Conservation (phyloP, 202 grass and related monocot genomes). For the Bolboschoenoplectus hybrid region DNA sequence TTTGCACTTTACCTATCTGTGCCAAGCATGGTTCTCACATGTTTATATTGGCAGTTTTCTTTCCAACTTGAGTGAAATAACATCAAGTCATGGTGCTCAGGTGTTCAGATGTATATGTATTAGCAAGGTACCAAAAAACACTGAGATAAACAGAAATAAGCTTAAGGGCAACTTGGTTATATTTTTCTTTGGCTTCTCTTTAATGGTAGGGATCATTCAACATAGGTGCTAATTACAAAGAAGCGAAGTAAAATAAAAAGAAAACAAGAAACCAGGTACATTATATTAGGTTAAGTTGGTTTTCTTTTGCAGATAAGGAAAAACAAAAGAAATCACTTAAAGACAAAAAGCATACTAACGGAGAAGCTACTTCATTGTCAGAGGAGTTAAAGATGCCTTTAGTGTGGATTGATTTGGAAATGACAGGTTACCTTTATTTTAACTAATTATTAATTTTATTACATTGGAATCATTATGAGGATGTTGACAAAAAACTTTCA, state of each 20-base stretch:
- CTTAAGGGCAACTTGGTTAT: no score
- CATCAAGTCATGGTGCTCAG: no score
- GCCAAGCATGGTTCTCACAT: no score
- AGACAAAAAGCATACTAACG: constrained; percentile 41
- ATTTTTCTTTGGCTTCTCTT: no score
- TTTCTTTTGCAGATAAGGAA: constrained; percentile 45
- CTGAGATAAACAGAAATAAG: no score
- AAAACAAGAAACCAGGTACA: neutral
- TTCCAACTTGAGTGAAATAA: no score
- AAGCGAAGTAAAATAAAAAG: neutral
- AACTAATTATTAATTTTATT: neutral
- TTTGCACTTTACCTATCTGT: no score
- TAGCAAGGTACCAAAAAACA: no score
- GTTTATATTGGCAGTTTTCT: no score
- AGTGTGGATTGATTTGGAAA: constrained; percentile 94
- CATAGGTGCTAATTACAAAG: neutral
- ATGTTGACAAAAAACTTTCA: neutral
- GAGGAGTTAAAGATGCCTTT: constrained; percentile 66
- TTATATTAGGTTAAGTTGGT: neutral
- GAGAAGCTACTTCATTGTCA: constrained; percentile 44
- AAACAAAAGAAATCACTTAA: constrained; percentile 27
- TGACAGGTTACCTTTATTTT: constrained; percentile 62
- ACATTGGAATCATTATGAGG: constrained; percentile 9
- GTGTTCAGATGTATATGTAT: no score
- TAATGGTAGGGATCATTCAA: no score